Conservation (phyloP, 768 basidiomycete species). For the Boletus rex-veris region DNA sequence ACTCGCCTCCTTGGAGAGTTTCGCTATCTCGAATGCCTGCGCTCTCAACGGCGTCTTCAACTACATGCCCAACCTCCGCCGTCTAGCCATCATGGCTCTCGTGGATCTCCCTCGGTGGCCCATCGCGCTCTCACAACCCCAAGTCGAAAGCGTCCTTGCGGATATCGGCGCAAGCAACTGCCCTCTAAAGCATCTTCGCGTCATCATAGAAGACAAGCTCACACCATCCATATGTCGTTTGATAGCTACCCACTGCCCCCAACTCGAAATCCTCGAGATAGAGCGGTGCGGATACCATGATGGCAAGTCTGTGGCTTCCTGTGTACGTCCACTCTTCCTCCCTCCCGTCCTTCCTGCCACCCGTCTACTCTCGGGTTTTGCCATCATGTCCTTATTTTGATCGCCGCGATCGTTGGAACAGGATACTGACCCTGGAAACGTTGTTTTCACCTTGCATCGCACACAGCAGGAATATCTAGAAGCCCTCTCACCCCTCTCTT, state of each 20-base stretch:
- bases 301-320: slow-evolving; percentile 35
- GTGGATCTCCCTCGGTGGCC: slow-evolving; percentile 37
- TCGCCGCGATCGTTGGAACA: slow-evolving; percentile 17
- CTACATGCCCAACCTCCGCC: slow-evolving; percentile 26
- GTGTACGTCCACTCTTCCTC: slow-evolving; percentile 29
- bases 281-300: slow-evolving; percentile 37
- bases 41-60: slow-evolving; percentile 28
- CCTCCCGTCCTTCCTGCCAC: slow-evolving; percentile 7
- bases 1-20: slow-evolving; percentile 33
- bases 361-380: slow-evolving; percentile 12
- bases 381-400: slow-evolving; percentile 21
- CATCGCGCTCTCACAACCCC: slow-evolving; percentile 33
- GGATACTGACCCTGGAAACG: slow-evolving; percentile 31
- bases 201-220: slow-evolving; percentile 36
- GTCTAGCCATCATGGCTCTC: slow-evolving; percentile 32
- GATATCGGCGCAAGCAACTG: slow-evolving; percentile 33
- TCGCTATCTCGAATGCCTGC: slow-evolving; percentile 36
- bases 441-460: slow-evolving; percentile 26
- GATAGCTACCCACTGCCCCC: slow-evolving; percentile 30
- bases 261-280: slow-evolving; percentile 32
- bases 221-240: slow-evolving; percentile 29
- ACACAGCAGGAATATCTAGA: slow-evolving; percentile 35
- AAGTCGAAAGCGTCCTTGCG: slow-evolving; percentile 28
- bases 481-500: slow-evolving; percentile 28
- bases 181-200: slow-evolving; percentile 31